Conservation (phyloP, 1,284 basidiomycete genomes). For the Xanthoconium separans region DNA sequence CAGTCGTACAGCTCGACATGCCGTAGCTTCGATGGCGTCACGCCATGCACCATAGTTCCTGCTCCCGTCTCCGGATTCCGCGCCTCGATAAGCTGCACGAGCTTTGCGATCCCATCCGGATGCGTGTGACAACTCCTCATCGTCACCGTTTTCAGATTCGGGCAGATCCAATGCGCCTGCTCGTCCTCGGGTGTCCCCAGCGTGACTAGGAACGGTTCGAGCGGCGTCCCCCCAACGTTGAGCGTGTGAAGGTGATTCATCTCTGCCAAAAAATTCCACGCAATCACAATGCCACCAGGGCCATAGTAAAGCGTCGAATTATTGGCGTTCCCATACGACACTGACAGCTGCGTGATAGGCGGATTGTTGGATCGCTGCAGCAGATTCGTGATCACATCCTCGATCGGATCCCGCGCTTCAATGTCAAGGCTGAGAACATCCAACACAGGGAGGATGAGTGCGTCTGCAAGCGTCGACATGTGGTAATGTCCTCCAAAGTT, state of each 20-base stretch:
- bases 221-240: conserved; percentile 57
- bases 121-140: conserved; percentile 62
- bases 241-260: conserved; percentile 52
- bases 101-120: conserved; percentile 58
- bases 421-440: conserved; percentile 60
- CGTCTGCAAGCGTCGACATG: conserved; percentile 61
- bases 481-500: conserved; percentile 64
- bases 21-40: conserved; percentile 48
- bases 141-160: conserved; percentile 52
- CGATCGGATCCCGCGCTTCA: conserved; percentile 65
- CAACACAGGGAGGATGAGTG: conserved; percentile 54
- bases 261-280: conserved; percentile 50
- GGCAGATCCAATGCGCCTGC: conserved; percentile 58
- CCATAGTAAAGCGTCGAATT: conserved; percentile 44
- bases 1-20: conserved; percentile 65
- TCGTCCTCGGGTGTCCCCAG: conserved; percentile 61
- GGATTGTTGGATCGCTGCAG: conserved; percentile 57
- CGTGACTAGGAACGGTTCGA: conserved; percentile 57
- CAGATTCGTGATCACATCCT: conserved; percentile 60
- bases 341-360: conserved; percentile 52
- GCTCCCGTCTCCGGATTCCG: conserved; percentile 54
- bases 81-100: conserved; percentile 66
- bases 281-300: conserved; percentile 41
- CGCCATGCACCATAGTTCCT: conserved; percentile 34
- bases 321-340: conserved; percentile 51